Evolutionary conservation across 1,284 basidiomycete genomes (phyloP).

Genomic region (Xanthoconium separans): DNA sequence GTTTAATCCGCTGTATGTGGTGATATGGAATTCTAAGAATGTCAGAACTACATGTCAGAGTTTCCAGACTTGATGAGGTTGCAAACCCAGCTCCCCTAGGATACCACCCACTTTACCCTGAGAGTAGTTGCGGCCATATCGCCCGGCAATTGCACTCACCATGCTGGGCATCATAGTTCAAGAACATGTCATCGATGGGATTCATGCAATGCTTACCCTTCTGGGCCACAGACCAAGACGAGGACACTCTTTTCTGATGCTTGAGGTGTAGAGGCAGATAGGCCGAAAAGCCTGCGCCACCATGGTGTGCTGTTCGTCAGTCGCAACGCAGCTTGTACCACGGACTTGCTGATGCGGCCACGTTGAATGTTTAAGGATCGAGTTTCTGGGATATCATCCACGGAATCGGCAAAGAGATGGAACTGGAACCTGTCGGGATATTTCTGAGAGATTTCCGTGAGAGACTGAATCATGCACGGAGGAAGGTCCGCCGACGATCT

Average conservation of each 20-base stretch:
- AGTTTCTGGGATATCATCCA: constrained; percentile 32
- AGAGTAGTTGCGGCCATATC: constrained; percentile 71
- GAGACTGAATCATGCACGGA: constrained; percentile 48
- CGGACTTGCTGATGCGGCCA: constrained; percentile 53
- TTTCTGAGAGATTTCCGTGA: constrained; percentile 45
- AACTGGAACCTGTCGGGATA: constrained; percentile 57
- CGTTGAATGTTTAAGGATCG: constrained; percentile 15
- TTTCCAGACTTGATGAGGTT: constrained; percentile 67
- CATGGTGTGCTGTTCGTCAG: constrained; percentile 34
- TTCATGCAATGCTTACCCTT: constrained; percentile 53
- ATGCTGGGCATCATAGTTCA: constrained; percentile 48
- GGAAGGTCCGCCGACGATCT: constrained; percentile 62
- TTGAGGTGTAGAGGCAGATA: constrained; percentile 14
- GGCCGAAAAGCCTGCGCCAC: constrained; percentile 44
- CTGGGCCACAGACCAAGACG: constrained; percentile 77
- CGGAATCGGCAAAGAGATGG: constrained; percentile 59
- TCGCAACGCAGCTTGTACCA: constrained; percentile 44
- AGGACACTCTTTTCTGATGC: constrained; percentile 43
- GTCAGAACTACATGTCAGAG: constrained; percentile 38
- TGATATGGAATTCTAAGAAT: background rate
- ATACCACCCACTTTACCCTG: constrained; percentile 71
- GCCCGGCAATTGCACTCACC: constrained; percentile 72
- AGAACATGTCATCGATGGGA: background rate
- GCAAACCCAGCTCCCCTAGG: constrained; percentile 64
- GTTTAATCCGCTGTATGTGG: background rate